phyloP scores from a whole-genome alignment of 257 asterid species.

The Mitragyna speciosa region DNA sequence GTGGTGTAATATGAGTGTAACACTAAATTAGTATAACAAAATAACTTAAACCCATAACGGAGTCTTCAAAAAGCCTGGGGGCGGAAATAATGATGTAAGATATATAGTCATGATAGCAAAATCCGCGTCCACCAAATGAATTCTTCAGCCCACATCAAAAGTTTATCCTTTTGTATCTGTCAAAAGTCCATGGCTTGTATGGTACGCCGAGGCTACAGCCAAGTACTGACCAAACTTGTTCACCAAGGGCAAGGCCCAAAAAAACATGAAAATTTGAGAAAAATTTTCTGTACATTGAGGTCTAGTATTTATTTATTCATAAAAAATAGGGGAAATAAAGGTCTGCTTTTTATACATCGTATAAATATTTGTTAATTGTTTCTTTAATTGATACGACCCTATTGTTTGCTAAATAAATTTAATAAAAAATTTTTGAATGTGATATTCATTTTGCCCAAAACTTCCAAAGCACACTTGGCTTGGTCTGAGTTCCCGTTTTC shows the following conservation, averaged over 20 bases:
- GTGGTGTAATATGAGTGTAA: no score
- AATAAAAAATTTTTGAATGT: neutral
- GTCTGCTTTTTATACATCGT: no score
- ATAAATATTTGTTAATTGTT: no score
- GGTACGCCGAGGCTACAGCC: conserved; percentile 3
- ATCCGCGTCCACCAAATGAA: neutral
- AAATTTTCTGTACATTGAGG: neutral
- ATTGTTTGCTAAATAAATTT: neutral
- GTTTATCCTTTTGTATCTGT: neutral
- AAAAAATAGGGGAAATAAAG: no score
- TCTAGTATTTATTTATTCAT: no score
- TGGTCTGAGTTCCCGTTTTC: no score
- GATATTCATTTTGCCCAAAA: neutral
- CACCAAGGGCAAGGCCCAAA: neutral
- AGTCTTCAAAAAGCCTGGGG: conserved; percentile 4
- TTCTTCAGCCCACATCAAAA: neutral
- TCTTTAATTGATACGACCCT: no score
- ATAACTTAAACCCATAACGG: no score
- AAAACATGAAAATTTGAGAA: neutral
- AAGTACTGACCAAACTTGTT: conserved; percentile 1
- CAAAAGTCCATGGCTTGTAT: conserved; percentile 12
- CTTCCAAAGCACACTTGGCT: no score
- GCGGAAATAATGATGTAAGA: conserved; percentile 31
- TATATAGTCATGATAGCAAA: conserved; percentile 27
- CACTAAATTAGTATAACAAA: no score